Evolutionary conservation across 805 yeast species (phyloP).

Genomic region (Yueomyces sp.): DNA sequence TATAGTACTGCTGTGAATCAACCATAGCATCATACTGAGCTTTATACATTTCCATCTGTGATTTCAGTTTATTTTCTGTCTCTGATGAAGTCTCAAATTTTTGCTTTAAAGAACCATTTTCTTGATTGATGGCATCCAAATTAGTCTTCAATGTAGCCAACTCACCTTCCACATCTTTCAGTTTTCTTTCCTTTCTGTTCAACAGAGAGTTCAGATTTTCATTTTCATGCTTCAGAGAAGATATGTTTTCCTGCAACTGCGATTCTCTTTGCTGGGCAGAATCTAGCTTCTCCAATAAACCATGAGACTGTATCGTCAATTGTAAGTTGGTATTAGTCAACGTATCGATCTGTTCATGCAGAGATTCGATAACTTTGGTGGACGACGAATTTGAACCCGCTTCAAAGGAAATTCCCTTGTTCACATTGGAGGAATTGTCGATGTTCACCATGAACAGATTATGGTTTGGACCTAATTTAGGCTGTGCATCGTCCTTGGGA

Average conservation of each 20-base stretch:
- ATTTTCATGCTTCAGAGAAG: constrained; percentile 64
- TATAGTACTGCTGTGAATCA: constrained; percentile 15
- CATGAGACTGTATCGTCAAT: constrained; percentile 28
- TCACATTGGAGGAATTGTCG: neutral
- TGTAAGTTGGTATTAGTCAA: constrained; percentile 29
- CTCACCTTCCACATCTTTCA: constrained; percentile 34
- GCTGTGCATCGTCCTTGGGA: neutral
- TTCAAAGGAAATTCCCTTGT: neutral
- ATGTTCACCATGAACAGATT: constrained; percentile 3
- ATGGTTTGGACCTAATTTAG: constrained; percentile 9
- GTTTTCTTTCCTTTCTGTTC: constrained; percentile 57
- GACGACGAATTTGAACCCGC: neutral
- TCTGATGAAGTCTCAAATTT: constrained; percentile 1
- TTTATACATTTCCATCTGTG: constrained; percentile 1
- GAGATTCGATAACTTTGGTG: constrained; percentile 28
- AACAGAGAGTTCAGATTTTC: constrained; percentile 59
- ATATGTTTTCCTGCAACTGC: constrained; percentile 38
- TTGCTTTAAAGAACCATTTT: constrained; percentile 1
- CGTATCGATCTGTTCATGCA: constrained; percentile 38
- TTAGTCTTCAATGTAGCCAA: neutral
- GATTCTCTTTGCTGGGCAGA: constrained; percentile 27
- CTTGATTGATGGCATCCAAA: neutral
- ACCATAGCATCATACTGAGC: constrained; percentile 12
- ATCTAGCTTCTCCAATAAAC: constrained; percentile 40
- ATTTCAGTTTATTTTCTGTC: neutral